Base-by-base conservation (phyloP, 164 flowering plant species). In the Nymphaea colorata region DNA sequence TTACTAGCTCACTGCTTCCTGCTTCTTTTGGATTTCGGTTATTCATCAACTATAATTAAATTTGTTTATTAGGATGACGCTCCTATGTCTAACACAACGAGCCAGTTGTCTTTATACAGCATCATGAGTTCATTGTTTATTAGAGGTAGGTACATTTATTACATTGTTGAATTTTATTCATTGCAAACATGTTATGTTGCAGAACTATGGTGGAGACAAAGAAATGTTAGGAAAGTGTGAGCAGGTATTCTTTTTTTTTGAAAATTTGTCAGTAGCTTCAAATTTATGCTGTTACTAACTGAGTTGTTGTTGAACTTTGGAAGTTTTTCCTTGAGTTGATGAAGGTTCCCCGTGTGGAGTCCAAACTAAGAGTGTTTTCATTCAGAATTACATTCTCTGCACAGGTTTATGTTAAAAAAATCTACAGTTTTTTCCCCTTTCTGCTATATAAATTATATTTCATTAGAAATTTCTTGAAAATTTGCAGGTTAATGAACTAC, bases 251-350 rank as follows among this genome's bases (percentile, higher is more conserved):
- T 76, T 69, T 44, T 3, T 11, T 1, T 7, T 41, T 61, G 64
- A 17, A 17, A 61, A 51, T 51, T 15, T 51, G 12, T 61, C 8
- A 61, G n/a, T 17, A 61, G 64, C 10, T 61, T 17, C n/a, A 17
- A 10, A 61, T 61, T 17, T 17, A 2, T 8, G 11, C 8, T 61
- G 18, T 4, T 47, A 11, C 72, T 77, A 61, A 76, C 59, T 17
- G 36, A 53, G 17, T 64, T 65, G 10, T 44, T 55, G 55, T 25
- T 67, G 65, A 59, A 68, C 36, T 44, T 11, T 78, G 77, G 75
- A 85, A 94, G 99, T 94, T 94, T 81, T 94, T 94, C 79, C 64
- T 94, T 72, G 96, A 94, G 85, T 78, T 94, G 84, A 91, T 94
- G 99, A 88, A 85, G 78, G 98, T 94, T 55, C 99, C 99, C 68